Evolutionary conservation across 106 monocot genomes (phyloP).

Genomic region (Dendrobium nobile): DNA sequence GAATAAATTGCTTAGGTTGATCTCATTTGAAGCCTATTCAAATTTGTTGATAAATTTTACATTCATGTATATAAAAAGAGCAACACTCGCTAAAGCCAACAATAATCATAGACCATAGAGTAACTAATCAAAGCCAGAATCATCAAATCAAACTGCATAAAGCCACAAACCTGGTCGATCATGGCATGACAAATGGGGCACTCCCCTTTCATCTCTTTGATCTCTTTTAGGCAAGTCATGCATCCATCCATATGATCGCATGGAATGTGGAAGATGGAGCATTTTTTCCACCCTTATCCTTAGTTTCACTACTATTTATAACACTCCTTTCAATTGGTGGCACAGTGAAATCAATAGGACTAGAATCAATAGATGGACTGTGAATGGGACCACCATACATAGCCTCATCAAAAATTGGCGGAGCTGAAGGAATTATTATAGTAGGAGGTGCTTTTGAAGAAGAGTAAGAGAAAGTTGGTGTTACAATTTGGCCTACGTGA

Average conservation of each 20-base stretch:
- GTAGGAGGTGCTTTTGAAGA: constrained; percentile 13
- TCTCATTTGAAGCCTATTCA: neutral
- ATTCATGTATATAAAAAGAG: neutral
- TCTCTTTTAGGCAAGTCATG: constrained; percentile 78
- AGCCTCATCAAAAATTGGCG: constrained; percentile 24
- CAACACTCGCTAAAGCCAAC: too few species aligned
- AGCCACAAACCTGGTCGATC: constrained; percentile 70
- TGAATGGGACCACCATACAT: constrained; percentile 33
- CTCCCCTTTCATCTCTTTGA: constrained; percentile 62
- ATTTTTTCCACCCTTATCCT: constrained; percentile 7
- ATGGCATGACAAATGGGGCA: constrained; percentile 83
- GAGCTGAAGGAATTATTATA: constrained; percentile 41
- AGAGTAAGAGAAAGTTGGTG: neutral
- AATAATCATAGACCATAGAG: neutral
- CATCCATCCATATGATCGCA: constrained; percentile 95
- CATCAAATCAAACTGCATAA: constrained; percentile 50
- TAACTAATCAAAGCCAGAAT: neutral
- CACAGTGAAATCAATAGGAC: constrained; percentile 19
- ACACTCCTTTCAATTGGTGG: constrained; percentile 2
- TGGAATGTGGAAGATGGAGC: constrained; percentile 35
- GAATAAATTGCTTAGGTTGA: too few species aligned
- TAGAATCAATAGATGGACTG: constrained; percentile 45
- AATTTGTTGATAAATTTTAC: neutral
- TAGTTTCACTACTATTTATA: constrained; percentile 3
- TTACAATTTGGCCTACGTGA: neutral